phyloP scores from a whole-genome alignment of 169 alveolate genomes.

The Eimeria maxima region DNA sequence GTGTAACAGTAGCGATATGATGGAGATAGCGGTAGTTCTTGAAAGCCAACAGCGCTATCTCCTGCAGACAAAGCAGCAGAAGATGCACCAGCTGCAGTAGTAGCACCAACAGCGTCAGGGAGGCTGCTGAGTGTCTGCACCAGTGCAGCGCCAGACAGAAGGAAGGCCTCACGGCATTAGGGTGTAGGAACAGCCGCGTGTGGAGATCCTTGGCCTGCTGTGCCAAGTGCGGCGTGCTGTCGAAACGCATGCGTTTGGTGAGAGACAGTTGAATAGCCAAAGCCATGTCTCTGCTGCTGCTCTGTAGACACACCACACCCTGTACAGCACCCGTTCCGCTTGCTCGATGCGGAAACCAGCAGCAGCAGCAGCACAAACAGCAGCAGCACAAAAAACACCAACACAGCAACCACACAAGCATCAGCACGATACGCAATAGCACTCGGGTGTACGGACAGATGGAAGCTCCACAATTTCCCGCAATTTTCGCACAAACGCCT shows the following conservation, averaged over 20 bases:
- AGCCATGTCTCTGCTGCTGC: constrained; percentile 49
- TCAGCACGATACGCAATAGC: not conserved
- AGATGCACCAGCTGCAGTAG: not conserved
- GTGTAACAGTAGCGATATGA: not conserved
- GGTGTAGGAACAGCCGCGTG: constrained; percentile 53
- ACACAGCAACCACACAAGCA: not conserved
- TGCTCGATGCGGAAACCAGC: not conserved
- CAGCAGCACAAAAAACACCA: constrained; percentile 3
- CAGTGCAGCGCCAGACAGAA: not conserved
- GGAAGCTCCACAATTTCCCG: constrained; percentile 37
- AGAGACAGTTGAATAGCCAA: constrained; percentile 57
- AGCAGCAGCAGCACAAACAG: not conserved
- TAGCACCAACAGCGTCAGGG: not conserved
- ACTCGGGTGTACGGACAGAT: constrained; percentile 50
- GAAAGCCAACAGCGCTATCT: constrained; percentile 25
- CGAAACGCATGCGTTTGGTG: constrained; percentile 51
- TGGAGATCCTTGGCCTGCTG: constrained; percentile 44
- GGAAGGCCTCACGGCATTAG: not conserved
- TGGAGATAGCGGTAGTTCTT: constrained; percentile 46
- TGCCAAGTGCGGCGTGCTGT: constrained; percentile 6
- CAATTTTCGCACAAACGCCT: constrained; percentile 21
- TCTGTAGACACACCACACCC: constrained; percentile 10
- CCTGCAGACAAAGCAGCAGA: constrained; percentile 37
- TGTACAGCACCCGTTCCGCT: not conserved
- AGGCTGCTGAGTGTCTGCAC: not conserved